Evolutionary conservation across 2,329 filamentous ascomycete genomes (phyloP), one percentile per base, ranked within the genome.

Genomic region (Colletotrichum sp.): DNA sequence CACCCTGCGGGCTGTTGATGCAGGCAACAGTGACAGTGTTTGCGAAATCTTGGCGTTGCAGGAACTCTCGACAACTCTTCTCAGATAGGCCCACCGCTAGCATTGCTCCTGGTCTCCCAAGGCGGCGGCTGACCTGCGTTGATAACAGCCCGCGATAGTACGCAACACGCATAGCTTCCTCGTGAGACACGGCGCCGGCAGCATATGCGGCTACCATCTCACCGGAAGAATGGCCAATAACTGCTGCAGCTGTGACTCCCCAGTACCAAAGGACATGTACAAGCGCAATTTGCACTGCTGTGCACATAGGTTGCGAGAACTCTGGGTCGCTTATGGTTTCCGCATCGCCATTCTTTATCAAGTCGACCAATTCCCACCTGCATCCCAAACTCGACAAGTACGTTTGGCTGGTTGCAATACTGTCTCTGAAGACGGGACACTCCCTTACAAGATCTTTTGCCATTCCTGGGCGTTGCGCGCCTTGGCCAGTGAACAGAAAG

Each of bases 1-100:
- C 80, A 22, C 86, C 90, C 1, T 82, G 81, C 0, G 89, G 89
- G 32, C 88, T 89, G 82, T 91, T 91, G 78, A 88, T 85, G 78
- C 89, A 89, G 18, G 75, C 66, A 12, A 72, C 66, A 13, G 64
- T 55, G 75, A 85, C 81, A 22, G 84, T 81, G 3, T 69, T 56
- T 16, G 66, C 34, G 2, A 78, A 34, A 8, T 39, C 15, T 8
- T 30, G 7, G n/a, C 71, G 36, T 25, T 18, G 15, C 9, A 67
- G 36, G 16, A 74, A 75, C 3, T 48, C 18, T 48, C 3, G 25
- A 15, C 43, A 7, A 5, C 71, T 62, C 12, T 34, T 28, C 22
- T 61, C 32, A 1, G 60, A 52, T 15, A 73, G 8, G 16, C 70
- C 64, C 7, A 62, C 65, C 9, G 70, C 70, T 2, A 73, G 62